phyloP scores from a whole-genome alignment of 768 basidiomycete species.

The Macrolepiota dolichaula region DNA sequence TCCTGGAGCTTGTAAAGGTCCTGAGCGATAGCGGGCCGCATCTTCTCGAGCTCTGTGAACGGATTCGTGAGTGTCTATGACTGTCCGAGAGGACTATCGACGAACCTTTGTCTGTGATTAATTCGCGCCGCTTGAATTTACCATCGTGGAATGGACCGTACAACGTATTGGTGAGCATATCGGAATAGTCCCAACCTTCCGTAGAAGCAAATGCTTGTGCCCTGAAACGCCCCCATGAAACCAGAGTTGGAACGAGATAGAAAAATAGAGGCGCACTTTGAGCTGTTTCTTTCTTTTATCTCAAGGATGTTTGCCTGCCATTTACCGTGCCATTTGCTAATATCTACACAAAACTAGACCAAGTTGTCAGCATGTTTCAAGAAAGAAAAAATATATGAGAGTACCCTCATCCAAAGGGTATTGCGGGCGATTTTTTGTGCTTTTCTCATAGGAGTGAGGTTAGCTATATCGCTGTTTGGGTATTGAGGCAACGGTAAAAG shows the following conservation, averaged over 20 bases:
- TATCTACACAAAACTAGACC: constrained; percentile 20
- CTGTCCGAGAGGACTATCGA: constrained; percentile 15
- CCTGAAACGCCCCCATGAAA: constrained; percentile 23
- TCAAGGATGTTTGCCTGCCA: constrained; percentile 8
- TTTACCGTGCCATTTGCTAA: constrained; percentile 19
- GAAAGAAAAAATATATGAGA: neutral
- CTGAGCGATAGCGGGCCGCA: constrained; percentile 22
- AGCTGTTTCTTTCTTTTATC: constrained; percentile 13
- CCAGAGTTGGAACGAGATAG: neutral
- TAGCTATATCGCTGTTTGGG: neutral
- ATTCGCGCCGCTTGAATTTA: constrained; percentile 37
- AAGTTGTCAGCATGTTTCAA: too few species aligned
- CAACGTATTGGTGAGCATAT: constrained; percentile 36
- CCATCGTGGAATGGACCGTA: constrained; percentile 36
- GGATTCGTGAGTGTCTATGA: neutral
- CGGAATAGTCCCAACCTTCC: constrained; percentile 39
- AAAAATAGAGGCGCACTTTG: constrained; percentile 15
- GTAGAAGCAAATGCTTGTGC: constrained; percentile 26
- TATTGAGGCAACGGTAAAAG: neutral
- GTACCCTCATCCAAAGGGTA: constrained; percentile 22
- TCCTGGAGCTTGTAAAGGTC: constrained; percentile 21
- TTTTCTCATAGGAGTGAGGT: neutral
- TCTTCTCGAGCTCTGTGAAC: constrained; percentile 18
- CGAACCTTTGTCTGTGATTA: constrained; percentile 33
- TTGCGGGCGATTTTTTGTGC: constrained; percentile 7